Percentiles rank a stretch among this genome's conserved stretches.
These are phyloP conservation scores for Aspergillaceae sp. DNA, from an alignment of 2,329 filamentous ascomycete species.

Conservation along the genomic window DNA sequence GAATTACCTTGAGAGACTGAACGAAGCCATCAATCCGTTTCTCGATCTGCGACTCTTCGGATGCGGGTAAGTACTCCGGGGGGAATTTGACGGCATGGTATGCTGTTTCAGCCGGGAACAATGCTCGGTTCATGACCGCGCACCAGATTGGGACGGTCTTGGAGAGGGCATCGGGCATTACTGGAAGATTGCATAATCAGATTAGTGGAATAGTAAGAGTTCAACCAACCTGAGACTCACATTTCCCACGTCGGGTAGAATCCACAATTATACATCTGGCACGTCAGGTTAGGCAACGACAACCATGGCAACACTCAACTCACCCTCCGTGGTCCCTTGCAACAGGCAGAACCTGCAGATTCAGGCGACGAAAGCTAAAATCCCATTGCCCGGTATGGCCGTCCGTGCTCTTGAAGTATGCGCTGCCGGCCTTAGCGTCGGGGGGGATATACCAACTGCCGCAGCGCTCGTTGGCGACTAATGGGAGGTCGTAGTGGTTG, in stretches of 20 bases:
- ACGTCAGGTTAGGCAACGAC: background rate
- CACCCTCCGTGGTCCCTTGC: conserved; percentile 60
- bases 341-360: conserved; percentile 67
- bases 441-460: conserved; percentile 88
- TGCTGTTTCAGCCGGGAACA: conserved; percentile 55
- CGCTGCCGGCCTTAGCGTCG: conserved; percentile 57
- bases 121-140: conserved; percentile 67
- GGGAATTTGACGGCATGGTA: conserved; percentile 59
- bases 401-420: conserved; percentile 97
- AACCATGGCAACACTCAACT: conserved; percentile 7
- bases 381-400: conserved; percentile 86
- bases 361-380: conserved; percentile 76
- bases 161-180: conserved; percentile 87
- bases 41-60: conserved; percentile 73
- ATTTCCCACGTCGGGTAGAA: conserved; percentile 83
- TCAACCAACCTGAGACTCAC: conserved; percentile 35
- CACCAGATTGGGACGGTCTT: conserved; percentile 96
- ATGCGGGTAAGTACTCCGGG: conserved; percentile 60
- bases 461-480: conserved; percentile 89
- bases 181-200: conserved; percentile 31
- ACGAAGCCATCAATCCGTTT: conserved; percentile 51
- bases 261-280: conserved; percentile 67
- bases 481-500: conserved; percentile 48
- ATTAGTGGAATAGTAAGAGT: background rate
- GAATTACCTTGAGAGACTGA: conserved; percentile 36